Evolutionary conservation across 2,329 filamentous ascomycete species (phyloP).

Genomic region (Drechslerella coelobrocha): DNA sequence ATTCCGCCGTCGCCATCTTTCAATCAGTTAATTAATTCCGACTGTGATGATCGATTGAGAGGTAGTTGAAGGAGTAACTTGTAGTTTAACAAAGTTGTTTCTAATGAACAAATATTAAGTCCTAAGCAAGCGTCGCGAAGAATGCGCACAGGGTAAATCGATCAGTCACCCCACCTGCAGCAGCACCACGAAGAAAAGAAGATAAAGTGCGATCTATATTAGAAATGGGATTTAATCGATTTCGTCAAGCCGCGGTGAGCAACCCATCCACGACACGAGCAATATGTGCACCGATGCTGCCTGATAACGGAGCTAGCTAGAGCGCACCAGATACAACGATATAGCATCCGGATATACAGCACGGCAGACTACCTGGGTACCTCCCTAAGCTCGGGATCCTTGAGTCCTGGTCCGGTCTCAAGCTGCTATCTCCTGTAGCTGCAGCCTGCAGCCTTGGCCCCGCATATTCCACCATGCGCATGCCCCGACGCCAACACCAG

Average conservation of each 20-base stretch:
- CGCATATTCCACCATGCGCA: no score
- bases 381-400: conserved; percentile 13
- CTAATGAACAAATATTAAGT: no score
- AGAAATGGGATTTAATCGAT: conserved; percentile 12
- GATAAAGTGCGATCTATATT: conserved; percentile 38
- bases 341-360: not conserved
- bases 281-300: not conserved
- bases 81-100: not conserved
- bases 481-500: no score
- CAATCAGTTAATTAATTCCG: not conserved
- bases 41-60: not conserved
- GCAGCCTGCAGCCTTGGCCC: conserved; percentile 27
- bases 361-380: not conserved
- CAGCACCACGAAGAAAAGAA: not conserved
- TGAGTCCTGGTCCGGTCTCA: not conserved
- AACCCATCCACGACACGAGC: not conserved
- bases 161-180: conserved; percentile 19
- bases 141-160: no score
- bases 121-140: no score
- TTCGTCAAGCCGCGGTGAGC: not conserved
- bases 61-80: not conserved
- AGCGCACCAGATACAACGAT: not conserved
- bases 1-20: conserved; percentile 31
- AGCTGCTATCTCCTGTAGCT: conserved; percentile 4
- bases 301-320: not conserved